Conservation (phyloP, 164 flowering plant genomes). For the Houttuynia cordata region DNA sequence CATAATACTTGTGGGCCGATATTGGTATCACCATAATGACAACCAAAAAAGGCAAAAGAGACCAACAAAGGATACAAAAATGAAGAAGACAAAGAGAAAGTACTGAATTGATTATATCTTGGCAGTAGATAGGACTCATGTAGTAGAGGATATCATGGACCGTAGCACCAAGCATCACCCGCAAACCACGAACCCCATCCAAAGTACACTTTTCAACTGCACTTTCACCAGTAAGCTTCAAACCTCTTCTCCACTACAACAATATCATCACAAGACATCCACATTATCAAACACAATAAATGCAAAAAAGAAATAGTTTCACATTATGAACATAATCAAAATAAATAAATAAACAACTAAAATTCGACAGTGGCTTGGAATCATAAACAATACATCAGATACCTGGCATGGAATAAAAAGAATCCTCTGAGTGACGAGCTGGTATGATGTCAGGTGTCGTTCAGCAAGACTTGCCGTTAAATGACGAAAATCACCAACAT, state of each 20-base stretch:
- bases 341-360: background rate
- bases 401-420: slow-evolving; percentile 99
- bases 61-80: background rate
- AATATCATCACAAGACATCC: background rate
- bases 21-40: background rate
- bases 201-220: slow-evolving; percentile 84
- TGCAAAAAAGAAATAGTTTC: too few species aligned
- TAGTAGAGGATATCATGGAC: slow-evolving; percentile 94
- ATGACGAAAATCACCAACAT: slow-evolving; percentile 81
- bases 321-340: background rate
- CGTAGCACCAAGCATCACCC: slow-evolving; percentile 84
- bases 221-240: slow-evolving; percentile 91
- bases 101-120: slow-evolving; percentile 92
- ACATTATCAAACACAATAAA: background rate
- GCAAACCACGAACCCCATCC: slow-evolving; percentile 85
- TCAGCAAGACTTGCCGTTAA: slow-evolving; percentile 77
- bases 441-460: slow-evolving; percentile 66
- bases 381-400: background rate
- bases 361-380: background rate
- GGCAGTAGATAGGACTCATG: slow-evolving; percentile 99
- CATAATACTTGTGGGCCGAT: background rate
- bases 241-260: slow-evolving; percentile 88
- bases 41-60: background rate
- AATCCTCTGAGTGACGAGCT: slow-evolving; percentile 73
- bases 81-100: background rate